Evolutionary conservation across 768 basidiomycete species (phyloP), one percentile per base, ranked within the genome.

Genomic region (Daedalea quercina): DNA sequence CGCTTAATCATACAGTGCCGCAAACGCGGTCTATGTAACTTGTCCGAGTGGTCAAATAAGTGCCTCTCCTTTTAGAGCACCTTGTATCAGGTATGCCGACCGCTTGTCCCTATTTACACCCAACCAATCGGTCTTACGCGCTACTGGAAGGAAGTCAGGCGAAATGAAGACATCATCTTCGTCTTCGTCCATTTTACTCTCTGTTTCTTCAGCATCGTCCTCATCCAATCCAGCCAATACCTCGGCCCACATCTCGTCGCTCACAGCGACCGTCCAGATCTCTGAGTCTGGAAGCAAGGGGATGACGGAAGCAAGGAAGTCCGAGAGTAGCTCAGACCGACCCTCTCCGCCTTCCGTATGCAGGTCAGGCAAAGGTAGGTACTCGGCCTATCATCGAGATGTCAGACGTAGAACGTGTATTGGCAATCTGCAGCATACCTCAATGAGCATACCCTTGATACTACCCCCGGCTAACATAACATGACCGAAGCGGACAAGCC

Each of bases 401-500:
- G 17, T 51, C 31, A 35, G 48, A 13, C 3, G 15, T 6, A 40
- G 37, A 4, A 15, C 19, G 17, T 40, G 37, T 6, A 40, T 3
- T 15, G 4, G 37, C 37, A 11, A 11, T 31, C 6, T 6, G 37
- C n/a, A 15, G 37, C 69, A 54, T 54, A 87, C 89, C 81, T 92
- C 89, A 24, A 92, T 71, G 37, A 92, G 73, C 85, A 92, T 88
- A n/a, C 89, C 89, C 61, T 83, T 88, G 3, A 86, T 74, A 6
- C 79, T 80, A 28, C 88, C 87, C 20, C 87, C 87, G 20, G 85
- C 79, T 19, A 89, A 71, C 41, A 81, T 76, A 34, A 92, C 88
- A 65, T 88, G 88, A 9, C 89, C 89, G 31, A 82, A 80, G 15
- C 89, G 77, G 9, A 92, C 84, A 17, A 90, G 68, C 86, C 90